Evolutionary conservation across 345 rosid genomes (phyloP).

Genomic region (Hevea brasiliensis): DNA sequence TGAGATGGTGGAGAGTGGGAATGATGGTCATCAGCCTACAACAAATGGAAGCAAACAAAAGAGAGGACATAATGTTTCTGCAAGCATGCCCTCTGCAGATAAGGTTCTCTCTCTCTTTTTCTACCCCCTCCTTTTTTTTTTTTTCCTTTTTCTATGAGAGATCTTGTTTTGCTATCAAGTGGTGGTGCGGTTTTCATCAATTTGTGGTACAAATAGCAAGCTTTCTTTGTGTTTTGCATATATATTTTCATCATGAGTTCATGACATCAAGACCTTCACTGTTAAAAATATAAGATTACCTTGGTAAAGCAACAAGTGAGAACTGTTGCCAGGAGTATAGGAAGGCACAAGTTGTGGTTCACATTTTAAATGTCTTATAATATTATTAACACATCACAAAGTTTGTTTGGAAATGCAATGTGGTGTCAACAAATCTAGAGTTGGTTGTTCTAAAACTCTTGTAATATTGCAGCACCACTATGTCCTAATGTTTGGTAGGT

Average conservation of each 20-base stretch:
- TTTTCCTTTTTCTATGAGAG: neutral
- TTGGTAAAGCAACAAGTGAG: neutral
- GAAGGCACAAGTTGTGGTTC: neutral
- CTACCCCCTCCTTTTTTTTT: neutral
- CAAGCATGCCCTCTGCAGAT: conserved; percentile 39
- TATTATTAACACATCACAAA: neutral
- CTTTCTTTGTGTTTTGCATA: neutral
- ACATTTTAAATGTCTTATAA: neutral
- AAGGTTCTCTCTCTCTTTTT: conserved; percentile 40
- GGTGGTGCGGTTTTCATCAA: neutral
- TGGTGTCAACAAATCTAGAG: neutral
- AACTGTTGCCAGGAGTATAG: neutral
- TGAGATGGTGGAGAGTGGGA: conserved; percentile 36
- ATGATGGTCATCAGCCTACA: conserved; percentile 26
- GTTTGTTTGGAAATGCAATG: neutral
- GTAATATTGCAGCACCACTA: neutral
- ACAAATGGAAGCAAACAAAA: conserved; percentile 48
- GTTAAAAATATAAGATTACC: neutral
- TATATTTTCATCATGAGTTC: neutral
- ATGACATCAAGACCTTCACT: neutral
- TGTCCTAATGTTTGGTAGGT: neutral
- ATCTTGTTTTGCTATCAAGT: neutral
- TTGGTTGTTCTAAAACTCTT: neutral
- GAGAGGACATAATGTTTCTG: conserved; percentile 45
- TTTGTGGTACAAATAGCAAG: neutral